These are phyloP conservation scores for Calocybe gangraenosa DNA, from an alignment of 768 basidiomycete genomes.

Conservation along the genomic window DNA sequence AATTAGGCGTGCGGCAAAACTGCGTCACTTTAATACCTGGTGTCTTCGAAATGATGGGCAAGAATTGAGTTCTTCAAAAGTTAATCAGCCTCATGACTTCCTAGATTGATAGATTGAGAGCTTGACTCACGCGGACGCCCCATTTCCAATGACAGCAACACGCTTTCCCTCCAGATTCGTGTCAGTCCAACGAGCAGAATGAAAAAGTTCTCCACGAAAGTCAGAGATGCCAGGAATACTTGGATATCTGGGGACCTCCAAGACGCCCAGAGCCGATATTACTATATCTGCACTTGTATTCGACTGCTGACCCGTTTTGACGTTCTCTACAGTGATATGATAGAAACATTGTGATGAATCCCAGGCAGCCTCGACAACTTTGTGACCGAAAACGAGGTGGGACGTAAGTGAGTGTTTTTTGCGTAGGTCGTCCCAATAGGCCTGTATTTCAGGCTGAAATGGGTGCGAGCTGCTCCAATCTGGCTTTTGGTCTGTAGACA, in stretches of 20 bases:
- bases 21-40: constrained; percentile 38
- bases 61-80: constrained; percentile 44
- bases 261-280: constrained; percentile 45
- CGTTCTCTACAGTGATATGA: constrained; percentile 29
- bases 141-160: constrained; percentile 59
- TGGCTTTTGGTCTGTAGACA: constrained; percentile 37
- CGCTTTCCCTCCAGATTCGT: constrained; percentile 39
- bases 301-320: constrained; percentile 24
- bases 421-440: constrained; percentile 31
- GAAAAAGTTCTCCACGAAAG: constrained; percentile 49
- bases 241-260: constrained; percentile 40
- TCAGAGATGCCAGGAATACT: constrained; percentile 27
- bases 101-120: too few species aligned
- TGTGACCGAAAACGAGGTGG: constrained; percentile 38
- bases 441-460: constrained; percentile 37
- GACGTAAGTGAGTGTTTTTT: constrained; percentile 38
- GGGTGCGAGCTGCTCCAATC: constrained; percentile 36
- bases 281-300: constrained; percentile 39
- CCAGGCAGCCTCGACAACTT: constrained; percentile 45
- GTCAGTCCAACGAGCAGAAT: constrained; percentile 48
- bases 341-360: constrained; percentile 30
- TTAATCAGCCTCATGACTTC: background rate
- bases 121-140: constrained; percentile 44
- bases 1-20: constrained; percentile 47
- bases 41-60: constrained; percentile 39